Conservation (phyloP, 345 rosid genomes). For the Arabis hirsuta region DNA sequence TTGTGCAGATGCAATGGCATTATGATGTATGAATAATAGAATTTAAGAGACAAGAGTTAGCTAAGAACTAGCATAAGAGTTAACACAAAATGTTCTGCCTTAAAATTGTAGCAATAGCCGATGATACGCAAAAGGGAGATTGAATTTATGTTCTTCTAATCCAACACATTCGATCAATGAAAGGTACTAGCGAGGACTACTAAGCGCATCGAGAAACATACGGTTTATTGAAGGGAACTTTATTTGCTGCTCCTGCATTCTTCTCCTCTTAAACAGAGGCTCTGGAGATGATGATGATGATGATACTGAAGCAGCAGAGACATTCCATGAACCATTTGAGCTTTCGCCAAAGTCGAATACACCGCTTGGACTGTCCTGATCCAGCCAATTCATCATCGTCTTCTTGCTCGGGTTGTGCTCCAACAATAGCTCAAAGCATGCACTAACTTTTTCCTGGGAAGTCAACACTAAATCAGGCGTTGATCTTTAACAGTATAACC, state of each 20-base stretch:
- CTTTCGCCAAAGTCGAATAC: slow-evolving; percentile 63
- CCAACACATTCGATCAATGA: slow-evolving; percentile 20
- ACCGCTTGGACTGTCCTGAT: slow-evolving; percentile 61
- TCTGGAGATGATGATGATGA: slow-evolving; percentile 51
- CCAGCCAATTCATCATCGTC: slow-evolving; percentile 50
- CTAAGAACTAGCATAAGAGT: slow-evolving; percentile 21
- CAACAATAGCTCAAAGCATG: slow-evolving; percentile 64
- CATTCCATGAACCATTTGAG: slow-evolving; percentile 56
- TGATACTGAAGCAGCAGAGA: slow-evolving; percentile 54
- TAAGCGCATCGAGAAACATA: slow-evolving; percentile 67
- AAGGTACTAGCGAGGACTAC: slow-evolving; percentile 62
- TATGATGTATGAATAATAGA: not conserved
- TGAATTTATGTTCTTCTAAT: slow-evolving; percentile 28
- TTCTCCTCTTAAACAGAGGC: slow-evolving; percentile 65
- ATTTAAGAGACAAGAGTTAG: slow-evolving; percentile 12
- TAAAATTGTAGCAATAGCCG: not conserved
- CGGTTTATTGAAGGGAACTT: slow-evolving; percentile 60
- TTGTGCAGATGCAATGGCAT: too few relatives aligned
- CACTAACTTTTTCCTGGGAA: slow-evolving; percentile 62
- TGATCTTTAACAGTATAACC: not conserved
- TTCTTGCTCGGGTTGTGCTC: slow-evolving; percentile 53
- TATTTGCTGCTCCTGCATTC: slow-evolving; percentile 70
- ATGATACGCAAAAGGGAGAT: slow-evolving; percentile 22
- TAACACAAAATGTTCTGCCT: slow-evolving; percentile 33
- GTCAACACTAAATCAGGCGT: slow-evolving; percentile 20